Evolutionary conservation across 352 stramenopile species (phyloP).

Genomic region (Phytophthora chlamydospora): DNA sequence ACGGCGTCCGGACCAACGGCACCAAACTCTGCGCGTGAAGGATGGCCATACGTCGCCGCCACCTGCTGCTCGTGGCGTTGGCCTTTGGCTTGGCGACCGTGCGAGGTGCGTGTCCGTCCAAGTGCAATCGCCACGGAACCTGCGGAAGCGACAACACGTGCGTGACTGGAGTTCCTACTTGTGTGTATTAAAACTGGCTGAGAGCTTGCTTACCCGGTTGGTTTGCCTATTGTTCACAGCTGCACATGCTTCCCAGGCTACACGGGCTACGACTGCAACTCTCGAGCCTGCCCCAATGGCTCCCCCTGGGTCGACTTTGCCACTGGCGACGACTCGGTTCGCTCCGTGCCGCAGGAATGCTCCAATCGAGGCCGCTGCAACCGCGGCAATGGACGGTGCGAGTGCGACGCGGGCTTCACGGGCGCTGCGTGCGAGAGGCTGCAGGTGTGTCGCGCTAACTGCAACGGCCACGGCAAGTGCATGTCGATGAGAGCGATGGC

Average conservation of each 20-base stretch:
- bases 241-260: slow-evolving; percentile 89
- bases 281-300: slow-evolving; percentile 74
- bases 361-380: slow-evolving; percentile 84
- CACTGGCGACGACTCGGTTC: slow-evolving; percentile 44
- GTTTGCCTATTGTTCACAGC: slow-evolving; percentile 32
- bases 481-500: slow-evolving; percentile 71
- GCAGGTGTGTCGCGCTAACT: slow-evolving; percentile 79
- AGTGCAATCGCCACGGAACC: slow-evolving; percentile 68
- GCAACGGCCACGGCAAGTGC: slow-evolving; percentile 91
- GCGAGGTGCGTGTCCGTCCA: slow-evolving; percentile 53
- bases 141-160: slow-evolving; percentile 68
- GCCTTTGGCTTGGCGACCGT: slow-evolving; percentile 6
- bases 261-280: slow-evolving; percentile 87
- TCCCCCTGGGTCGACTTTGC: slow-evolving; percentile 67
- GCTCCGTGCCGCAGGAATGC: slow-evolving; percentile 58
- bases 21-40: background rate
- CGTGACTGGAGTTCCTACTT: slow-evolving; percentile 4
- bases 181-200: background rate
- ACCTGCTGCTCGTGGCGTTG: slow-evolving; percentile 18
- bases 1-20: background rate
- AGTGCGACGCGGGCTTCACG: slow-evolving; percentile 79
- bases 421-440: slow-evolving; percentile 70
- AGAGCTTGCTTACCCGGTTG: background rate
- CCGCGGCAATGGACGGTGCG: slow-evolving; percentile 69
- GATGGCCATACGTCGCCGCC: background rate